Evolutionary conservation across 805 yeast genomes (phyloP).

Genomic region (Candida argentea): DNA sequence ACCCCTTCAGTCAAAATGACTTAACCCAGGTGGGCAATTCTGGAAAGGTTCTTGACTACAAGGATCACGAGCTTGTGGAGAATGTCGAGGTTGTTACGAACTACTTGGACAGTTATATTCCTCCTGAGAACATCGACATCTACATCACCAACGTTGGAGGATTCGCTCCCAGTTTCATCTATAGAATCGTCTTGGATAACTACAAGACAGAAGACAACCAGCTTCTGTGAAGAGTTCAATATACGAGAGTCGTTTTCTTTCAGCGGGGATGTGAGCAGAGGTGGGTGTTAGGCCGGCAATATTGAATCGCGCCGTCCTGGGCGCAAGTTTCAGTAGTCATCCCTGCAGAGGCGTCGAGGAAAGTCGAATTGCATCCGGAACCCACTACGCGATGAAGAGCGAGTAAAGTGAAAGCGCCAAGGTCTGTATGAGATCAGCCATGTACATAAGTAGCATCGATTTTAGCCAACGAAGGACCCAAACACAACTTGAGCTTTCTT

Average conservation of each 20-base stretch:
- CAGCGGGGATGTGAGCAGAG: no score
- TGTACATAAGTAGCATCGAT: slow-evolving; percentile 80
- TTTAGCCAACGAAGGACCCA: slow-evolving; percentile 64
- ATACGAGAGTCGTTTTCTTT: no score
- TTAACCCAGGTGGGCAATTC: slow-evolving; percentile 88
- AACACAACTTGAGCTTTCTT: slow-evolving; percentile 63
- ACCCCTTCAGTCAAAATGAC: slow-evolving; percentile 80
- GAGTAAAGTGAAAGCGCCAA: no score
- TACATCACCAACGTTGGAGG: slow-evolving; percentile 95
- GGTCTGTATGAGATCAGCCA: no score
- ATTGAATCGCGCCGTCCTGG: no score
- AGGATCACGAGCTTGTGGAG: slow-evolving; percentile 58
- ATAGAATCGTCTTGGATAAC: slow-evolving; percentile 90
- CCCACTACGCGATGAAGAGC: no score
- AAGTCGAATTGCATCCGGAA: no score
- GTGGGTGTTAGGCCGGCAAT: no score
- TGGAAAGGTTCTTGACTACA: slow-evolving; percentile 75
- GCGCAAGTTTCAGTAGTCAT: no score
- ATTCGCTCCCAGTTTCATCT: slow-evolving; percentile 90
- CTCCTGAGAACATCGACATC: slow-evolving; percentile 90
- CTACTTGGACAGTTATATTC: slow-evolving; percentile 82
- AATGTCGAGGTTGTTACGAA: slow-evolving; percentile 69
- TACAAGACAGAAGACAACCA: slow-evolving; percentile 78
- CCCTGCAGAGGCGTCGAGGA: no score
- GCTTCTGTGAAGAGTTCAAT: no score